A percentile compares a stretch with the other conserved stretches of the same genome.
phyloP scores from a whole-genome alignment of 257 asterid species.

The Solanum paucissectum region DNA sequence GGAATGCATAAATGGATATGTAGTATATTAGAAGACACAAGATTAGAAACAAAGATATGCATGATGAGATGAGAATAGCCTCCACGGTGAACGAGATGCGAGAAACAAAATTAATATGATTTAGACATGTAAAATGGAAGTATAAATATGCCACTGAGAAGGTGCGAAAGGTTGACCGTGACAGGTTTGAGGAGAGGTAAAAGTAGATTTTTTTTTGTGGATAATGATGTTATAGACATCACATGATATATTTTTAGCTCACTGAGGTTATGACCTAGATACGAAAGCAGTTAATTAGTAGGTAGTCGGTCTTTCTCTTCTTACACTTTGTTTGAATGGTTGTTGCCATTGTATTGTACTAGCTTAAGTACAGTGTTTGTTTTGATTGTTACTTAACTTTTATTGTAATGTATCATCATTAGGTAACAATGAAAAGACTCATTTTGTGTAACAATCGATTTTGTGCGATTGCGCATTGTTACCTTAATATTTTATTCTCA shows the following conservation, averaged over 20 bases:
- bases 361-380: background rate
- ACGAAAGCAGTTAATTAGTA: background rate
- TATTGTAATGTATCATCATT: background rate
- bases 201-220: background rate
- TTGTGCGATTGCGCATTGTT: background rate
- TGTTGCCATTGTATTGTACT: background rate
- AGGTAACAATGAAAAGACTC: background rate
- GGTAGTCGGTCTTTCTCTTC: background rate
- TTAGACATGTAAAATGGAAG: background rate
- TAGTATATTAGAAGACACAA: background rate
- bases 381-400: background rate
- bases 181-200: background rate
- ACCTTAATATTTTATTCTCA: background rate
- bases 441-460: background rate
- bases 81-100: background rate
- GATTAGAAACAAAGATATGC: background rate
- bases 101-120: background rate
- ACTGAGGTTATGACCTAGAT: background rate
- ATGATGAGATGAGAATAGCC: too few species aligned
- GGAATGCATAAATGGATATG: background rate
- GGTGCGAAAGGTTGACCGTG: too few species aligned
- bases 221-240: background rate
- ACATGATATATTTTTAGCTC: background rate
- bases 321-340: background rate
- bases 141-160: background rate